phyloP scores from a whole-genome alignment of 352 stramenopile species.

The Phytopythium delawarense region DNA sequence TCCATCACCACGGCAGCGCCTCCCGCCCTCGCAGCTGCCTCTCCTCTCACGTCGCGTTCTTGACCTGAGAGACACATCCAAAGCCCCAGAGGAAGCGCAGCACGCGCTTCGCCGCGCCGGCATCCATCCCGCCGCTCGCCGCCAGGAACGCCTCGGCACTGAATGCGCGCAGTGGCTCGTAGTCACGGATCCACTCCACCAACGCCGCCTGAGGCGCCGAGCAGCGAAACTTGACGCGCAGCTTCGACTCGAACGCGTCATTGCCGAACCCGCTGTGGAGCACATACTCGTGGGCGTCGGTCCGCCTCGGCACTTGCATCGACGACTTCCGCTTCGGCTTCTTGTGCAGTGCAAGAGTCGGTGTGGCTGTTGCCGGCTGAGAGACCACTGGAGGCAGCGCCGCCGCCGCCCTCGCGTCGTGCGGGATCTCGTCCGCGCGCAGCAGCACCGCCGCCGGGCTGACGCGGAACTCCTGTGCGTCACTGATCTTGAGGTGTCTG shows the following conservation, averaged over 20 bases:
- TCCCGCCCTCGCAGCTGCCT: neutral
- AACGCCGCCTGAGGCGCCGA: slow-evolving; percentile 34
- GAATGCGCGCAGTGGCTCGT: slow-evolving; percentile 19
- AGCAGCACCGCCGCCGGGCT: slow-evolving; percentile 44
- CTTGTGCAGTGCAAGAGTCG: slow-evolving; percentile 33
- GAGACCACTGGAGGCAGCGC: neutral
- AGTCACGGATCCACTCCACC: slow-evolving; percentile 53
- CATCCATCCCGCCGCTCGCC: slow-evolving; percentile 1
- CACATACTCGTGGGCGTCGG: slow-evolving; percentile 24
- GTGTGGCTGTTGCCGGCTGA: neutral
- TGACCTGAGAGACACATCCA: slow-evolving; percentile 6
- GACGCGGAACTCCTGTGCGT: slow-evolving; percentile 34
- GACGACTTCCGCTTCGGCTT: slow-evolving; percentile 27
- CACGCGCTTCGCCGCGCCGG: slow-evolving; percentile 33
- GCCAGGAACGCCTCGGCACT: slow-evolving; percentile 24
- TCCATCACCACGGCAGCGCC: neutral
- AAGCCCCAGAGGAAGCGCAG: slow-evolving; percentile 48
- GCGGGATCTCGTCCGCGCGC: slow-evolving; percentile 29
- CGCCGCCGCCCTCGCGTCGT: neutral
- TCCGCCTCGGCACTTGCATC: slow-evolving; percentile 2
- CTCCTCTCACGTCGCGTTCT: neutral
- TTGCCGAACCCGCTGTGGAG: slow-evolving; percentile 33
- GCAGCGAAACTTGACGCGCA: slow-evolving; percentile 54
- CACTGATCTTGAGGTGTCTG: slow-evolving; percentile 30
- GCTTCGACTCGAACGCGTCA: slow-evolving; percentile 15